These are phyloP conservation scores for Gentiana dahurica DNA, from an alignment of 257 asterid species.

Conservation along the genomic window DNA sequence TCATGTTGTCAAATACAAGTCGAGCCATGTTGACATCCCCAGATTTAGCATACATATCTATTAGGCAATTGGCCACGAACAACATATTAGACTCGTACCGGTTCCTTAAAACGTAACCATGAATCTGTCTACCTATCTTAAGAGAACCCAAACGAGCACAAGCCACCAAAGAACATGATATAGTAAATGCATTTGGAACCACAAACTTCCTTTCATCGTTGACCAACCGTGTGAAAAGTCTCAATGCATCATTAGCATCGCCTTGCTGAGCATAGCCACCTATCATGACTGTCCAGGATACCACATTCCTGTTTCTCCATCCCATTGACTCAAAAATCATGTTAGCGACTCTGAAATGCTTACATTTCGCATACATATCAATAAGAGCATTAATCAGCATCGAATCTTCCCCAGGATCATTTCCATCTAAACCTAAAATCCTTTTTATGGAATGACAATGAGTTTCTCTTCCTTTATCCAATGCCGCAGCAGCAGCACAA, in stretches of 20 bases:
- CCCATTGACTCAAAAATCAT: slow-evolving; percentile 48
- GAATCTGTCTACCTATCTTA: slow-evolving; percentile 60
- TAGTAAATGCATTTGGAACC: slow-evolving; percentile 67
- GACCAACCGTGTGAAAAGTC: slow-evolving; percentile 54
- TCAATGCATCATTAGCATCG: slow-evolving; percentile 61
- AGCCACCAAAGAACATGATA: slow-evolving; percentile 73
- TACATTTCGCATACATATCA: slow-evolving; percentile 84
- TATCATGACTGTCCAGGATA: slow-evolving; percentile 88
- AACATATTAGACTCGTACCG: slow-evolving; percentile 45
- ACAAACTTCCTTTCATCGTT: slow-evolving; percentile 22
- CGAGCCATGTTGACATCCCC: slow-evolving; percentile 75
- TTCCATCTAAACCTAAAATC: slow-evolving; percentile 30
- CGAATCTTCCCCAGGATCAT: slow-evolving; percentile 60
- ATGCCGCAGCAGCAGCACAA: slow-evolving; percentile 63
- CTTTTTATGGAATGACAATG: slow-evolving; percentile 47
- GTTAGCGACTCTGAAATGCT: slow-evolving; percentile 36
- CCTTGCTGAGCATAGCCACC: slow-evolving; percentile 89
- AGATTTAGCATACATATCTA: slow-evolving; percentile 89
- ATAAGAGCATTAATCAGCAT: slow-evolving; percentile 76
- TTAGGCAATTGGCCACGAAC: slow-evolving; percentile 72
- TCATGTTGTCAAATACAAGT: slow-evolving; percentile 55
- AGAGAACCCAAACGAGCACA: slow-evolving; percentile 72
- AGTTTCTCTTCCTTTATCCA: slow-evolving; percentile 56
- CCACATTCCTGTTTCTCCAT: slow-evolving; percentile 48
- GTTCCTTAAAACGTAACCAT: slow-evolving; percentile 55